phyloP scores from a whole-genome alignment of 108 stramenopile species.

The Skeletonema menzelii region DNA sequence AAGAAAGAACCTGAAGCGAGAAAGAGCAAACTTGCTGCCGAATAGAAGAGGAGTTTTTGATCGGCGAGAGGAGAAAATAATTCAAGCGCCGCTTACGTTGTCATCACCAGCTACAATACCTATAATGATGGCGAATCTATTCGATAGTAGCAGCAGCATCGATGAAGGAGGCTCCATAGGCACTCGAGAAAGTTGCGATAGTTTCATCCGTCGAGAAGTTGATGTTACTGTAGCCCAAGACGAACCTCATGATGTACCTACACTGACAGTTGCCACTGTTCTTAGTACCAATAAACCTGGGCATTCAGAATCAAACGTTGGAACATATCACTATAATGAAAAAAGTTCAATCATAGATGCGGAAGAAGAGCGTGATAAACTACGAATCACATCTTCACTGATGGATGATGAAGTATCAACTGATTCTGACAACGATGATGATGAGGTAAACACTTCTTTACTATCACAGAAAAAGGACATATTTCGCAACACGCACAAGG shows the following conservation, averaged over 20 bases:
- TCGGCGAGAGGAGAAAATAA: not conserved
- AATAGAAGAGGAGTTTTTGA: too few species aligned
- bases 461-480: not conserved
- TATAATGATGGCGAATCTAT: not conserved
- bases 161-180: not conserved
- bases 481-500: not conserved
- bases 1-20: too few species aligned
- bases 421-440: constrained; percentile 1
- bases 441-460: not conserved
- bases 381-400: not conserved
- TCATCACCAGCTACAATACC: too few species aligned
- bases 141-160: not conserved
- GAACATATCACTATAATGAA: not conserved
- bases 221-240: not conserved
- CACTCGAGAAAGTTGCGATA: not conserved
- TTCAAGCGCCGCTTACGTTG: too few species aligned
- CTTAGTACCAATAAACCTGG: not conserved
- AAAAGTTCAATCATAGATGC: not conserved
- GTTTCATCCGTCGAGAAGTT: not conserved
- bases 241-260: not conserved
- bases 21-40: too few species aligned
- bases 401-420: not conserved
- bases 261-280: not conserved
- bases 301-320: not conserved
- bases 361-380: not conserved